phyloP scores from a whole-genome alignment of 108 stramenopile species.

The Conticribra weissflogii region DNA sequence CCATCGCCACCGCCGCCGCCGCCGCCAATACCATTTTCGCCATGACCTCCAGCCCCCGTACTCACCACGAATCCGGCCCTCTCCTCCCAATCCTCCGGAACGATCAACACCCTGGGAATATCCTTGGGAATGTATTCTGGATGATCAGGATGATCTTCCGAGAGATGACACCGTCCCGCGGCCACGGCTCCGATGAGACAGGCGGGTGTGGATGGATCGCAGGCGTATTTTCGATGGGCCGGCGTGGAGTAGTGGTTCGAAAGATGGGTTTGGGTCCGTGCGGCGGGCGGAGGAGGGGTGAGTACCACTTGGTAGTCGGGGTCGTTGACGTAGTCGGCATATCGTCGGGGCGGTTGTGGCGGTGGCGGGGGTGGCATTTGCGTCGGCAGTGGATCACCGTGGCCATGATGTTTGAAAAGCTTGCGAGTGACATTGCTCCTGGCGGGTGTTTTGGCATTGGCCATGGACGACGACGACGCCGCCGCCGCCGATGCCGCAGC shows the following conservation, averaged over 20 bases:
- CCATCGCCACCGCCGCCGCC: not conserved
- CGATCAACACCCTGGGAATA: slow-evolving; percentile 30
- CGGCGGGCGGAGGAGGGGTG: slow-evolving; percentile 5
- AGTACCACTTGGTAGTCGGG: slow-evolving; percentile 23
- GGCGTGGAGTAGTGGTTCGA: not conserved
- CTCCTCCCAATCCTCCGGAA: slow-evolving; percentile 45
- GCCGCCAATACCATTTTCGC: no score
- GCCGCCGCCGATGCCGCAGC: no score
- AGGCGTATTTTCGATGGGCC: not conserved
- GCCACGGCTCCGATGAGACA: slow-evolving; percentile 26
- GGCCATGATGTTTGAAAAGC: not conserved
- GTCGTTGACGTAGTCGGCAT: slow-evolving; percentile 42
- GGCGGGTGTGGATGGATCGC: slow-evolving; percentile 21
- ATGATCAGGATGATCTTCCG: slow-evolving; percentile 21
- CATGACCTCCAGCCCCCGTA: not conserved
- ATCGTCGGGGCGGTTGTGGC: not conserved
- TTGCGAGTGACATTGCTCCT: slow-evolving; percentile 23
- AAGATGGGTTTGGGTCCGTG: not conserved
- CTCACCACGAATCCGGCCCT: slow-evolving; percentile 28
- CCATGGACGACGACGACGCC: slow-evolving; percentile 1
- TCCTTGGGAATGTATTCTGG: slow-evolving; percentile 26
- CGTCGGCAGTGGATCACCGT: not conserved
- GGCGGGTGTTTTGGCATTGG: slow-evolving; percentile 20
- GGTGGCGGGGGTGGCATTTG: not conserved
- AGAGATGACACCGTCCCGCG: slow-evolving; percentile 18